phyloP scores from a whole-genome alignment of 805 yeast species.

The Candida mattraensis region DNA sequence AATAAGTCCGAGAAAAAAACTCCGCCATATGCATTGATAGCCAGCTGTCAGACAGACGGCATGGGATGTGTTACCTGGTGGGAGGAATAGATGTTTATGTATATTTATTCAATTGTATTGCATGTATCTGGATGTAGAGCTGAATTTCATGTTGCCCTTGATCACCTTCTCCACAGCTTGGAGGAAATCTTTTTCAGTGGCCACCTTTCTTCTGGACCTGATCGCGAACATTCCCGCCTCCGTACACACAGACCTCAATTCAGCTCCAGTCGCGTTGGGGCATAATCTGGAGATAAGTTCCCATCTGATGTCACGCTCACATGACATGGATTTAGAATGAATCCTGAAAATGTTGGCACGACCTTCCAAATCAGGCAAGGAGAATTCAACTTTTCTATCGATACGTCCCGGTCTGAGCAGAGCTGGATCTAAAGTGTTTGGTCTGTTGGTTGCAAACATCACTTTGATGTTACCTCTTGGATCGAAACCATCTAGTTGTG shows the following conservation, averaged over 20 bases:
- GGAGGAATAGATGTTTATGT: slow-evolving; percentile 44
- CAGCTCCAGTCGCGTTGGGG: slow-evolving; percentile 99
- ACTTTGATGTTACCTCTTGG: slow-evolving; percentile 99
- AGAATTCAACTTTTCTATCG: slow-evolving; percentile 97
- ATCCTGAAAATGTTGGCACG: slow-evolving; percentile 97
- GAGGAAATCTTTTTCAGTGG: slow-evolving; percentile 95
- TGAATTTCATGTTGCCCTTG: slow-evolving; percentile 96
- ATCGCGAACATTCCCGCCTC: slow-evolving; percentile 99
- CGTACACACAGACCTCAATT: slow-evolving; percentile 95
- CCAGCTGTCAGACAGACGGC: slow-evolving; percentile 93
- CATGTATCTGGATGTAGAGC: slow-evolving; percentile 97
- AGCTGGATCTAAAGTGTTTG: slow-evolving; percentile 97
- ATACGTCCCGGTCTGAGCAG: slow-evolving; percentile 97
- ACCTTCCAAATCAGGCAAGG: slow-evolving; percentile 95
- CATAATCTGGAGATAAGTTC: slow-evolving; percentile 95
- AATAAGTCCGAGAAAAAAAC: slow-evolving; percentile 38
- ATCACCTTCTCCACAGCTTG: slow-evolving; percentile 98
- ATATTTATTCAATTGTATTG: slow-evolving; percentile 70
- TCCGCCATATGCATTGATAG: slow-evolving; percentile 84
- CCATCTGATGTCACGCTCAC: slow-evolving; percentile 97
- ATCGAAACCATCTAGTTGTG: slow-evolving; percentile 97
- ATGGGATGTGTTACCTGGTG: slow-evolving; percentile 98
- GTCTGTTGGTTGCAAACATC: slow-evolving; percentile 99
- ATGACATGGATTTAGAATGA: slow-evolving; percentile 96
- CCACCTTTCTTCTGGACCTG: slow-evolving; percentile 96